phyloP scores from a whole-genome alignment of 2,329 filamentous ascomycete genomes.

The Aspergillus sp. region DNA sequence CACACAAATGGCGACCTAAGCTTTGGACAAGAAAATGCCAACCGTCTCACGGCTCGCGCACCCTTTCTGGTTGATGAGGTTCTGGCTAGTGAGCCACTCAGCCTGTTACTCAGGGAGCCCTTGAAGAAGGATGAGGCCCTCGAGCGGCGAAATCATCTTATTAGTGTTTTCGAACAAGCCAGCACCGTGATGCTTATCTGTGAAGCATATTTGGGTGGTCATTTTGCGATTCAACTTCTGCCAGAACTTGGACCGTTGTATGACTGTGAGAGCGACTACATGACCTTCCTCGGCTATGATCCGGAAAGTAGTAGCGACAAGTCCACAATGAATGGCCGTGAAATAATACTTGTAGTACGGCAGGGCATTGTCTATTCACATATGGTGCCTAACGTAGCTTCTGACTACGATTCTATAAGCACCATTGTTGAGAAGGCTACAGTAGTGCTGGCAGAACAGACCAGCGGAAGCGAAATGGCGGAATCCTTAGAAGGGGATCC shows the following conservation, averaged over 20 bases:
- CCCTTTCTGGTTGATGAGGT: neutral
- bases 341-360: neutral
- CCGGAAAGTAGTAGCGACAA: neutral
- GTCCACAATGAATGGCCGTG: neutral
- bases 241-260: neutral
- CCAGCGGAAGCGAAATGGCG: neutral
- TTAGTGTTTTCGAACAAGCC: neutral
- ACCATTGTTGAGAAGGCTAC: neutral
- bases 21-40: neutral
- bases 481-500: neutral
- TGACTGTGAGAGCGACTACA: neutral
- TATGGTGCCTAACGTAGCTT: neutral
- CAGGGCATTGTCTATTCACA: neutral
- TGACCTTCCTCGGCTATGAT: neutral
- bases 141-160: neutral
- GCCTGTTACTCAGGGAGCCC: neutral
- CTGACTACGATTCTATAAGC: neutral
- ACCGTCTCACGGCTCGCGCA: neutral
- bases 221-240: neutral
- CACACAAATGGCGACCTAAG: neutral
- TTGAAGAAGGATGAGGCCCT: neutral
- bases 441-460: neutral
- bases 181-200: neutral
- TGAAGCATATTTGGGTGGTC: neutral
- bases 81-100: neutral